A percentile compares a stretch with the other conserved stretches of the same genome.
Evolutionary conservation across 768 basidiomycete species (phyloP).

Genomic region (Krasilnikovozyma curviuscula): DNA sequence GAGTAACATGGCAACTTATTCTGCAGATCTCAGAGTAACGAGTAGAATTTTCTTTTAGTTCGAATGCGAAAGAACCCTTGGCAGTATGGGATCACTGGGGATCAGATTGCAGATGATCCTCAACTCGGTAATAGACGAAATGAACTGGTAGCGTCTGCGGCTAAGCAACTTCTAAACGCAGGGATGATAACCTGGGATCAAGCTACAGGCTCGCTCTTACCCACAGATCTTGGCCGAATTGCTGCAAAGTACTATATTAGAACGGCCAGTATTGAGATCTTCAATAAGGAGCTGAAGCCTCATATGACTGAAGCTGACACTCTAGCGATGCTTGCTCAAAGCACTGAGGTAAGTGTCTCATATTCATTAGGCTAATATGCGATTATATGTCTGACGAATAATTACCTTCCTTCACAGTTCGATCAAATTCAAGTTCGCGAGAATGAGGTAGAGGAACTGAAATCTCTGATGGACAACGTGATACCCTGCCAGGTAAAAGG

Average conservation of each 20-base stretch:
- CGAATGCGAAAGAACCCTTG: slow-evolving; percentile 83
- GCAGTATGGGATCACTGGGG: slow-evolving; percentile 59
- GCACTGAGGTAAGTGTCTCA: slow-evolving; percentile 51
- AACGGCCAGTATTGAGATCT: slow-evolving; percentile 64
- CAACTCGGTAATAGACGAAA: slow-evolving; percentile 48
- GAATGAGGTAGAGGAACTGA: slow-evolving; percentile 65
- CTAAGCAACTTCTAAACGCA: slow-evolving; percentile 43
- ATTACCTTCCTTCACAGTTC: slow-evolving; percentile 39
- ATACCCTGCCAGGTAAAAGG: slow-evolving; percentile 70
- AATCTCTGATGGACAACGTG: slow-evolving; percentile 40
- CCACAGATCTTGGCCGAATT: slow-evolving; percentile 85
- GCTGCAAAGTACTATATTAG: slow-evolving; percentile 93
- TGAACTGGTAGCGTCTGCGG: slow-evolving; percentile 47
- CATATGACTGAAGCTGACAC: slow-evolving; percentile 88
- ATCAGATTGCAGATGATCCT: slow-evolving; percentile 49
- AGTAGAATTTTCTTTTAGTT: slow-evolving; percentile 30
- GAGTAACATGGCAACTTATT: neutral
- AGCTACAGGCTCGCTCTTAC: slow-evolving; percentile 38
- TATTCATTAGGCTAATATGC: neutral
- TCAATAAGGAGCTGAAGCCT: slow-evolving; percentile 54
- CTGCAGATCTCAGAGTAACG: no score
- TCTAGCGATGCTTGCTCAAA: slow-evolving; percentile 63
- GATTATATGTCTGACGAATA: neutral
- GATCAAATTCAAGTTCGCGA: slow-evolving; percentile 88
- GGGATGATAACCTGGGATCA: slow-evolving; percentile 67